These are phyloP conservation scores for Penicillium sp. DNA, from an alignment of 2,329 filamentous ascomycete genomes.

Conservation along the genomic window DNA sequence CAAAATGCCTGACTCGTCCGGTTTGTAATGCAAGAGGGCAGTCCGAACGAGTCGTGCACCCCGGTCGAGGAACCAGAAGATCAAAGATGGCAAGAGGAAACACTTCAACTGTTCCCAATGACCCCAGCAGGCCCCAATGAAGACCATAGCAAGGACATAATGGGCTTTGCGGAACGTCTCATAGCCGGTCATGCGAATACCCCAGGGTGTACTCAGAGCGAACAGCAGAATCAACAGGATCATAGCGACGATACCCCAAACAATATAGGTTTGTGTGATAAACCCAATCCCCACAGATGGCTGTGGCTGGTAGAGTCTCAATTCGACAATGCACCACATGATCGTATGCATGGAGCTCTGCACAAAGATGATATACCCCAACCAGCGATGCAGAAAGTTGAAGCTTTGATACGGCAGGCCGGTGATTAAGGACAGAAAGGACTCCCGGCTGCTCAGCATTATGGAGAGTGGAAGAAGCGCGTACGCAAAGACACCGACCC, in stretches of 20 bases:
- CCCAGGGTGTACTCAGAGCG: slow-evolving; percentile 57
- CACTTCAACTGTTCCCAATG: slow-evolving; percentile 69
- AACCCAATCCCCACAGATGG: slow-evolving; percentile 57
- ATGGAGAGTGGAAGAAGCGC: slow-evolving; percentile 70
- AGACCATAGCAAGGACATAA: slow-evolving; percentile 70
- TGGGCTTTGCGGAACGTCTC: slow-evolving; percentile 75
- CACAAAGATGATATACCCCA: slow-evolving; percentile 68
- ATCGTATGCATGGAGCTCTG: slow-evolving; percentile 69
- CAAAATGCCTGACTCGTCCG: slow-evolving; percentile 6
- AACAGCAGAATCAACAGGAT: slow-evolving; percentile 61
- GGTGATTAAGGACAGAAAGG: slow-evolving; percentile 65
- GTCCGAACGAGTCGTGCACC: slow-evolving; percentile 58
- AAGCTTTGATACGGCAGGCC: slow-evolving; percentile 74
- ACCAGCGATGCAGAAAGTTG: slow-evolving; percentile 75
- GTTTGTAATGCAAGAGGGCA: slow-evolving; percentile 54
- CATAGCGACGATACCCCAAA: slow-evolving; percentile 71
- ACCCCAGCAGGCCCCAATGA: slow-evolving; percentile 71
- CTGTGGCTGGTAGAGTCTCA: slow-evolving; percentile 68
- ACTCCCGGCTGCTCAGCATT: slow-evolving; percentile 66
- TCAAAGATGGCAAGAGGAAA: slow-evolving; percentile 65
- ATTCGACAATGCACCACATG: slow-evolving; percentile 67
- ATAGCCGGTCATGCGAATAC: slow-evolving; percentile 67
- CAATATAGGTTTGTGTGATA: slow-evolving; percentile 65
- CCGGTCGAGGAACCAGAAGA: slow-evolving; percentile 65
- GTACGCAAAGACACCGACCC: slow-evolving; percentile 69